phyloP scores from a whole-genome alignment of 2,329 filamentous ascomycete species.

The Fusarium domesticum region DNA sequence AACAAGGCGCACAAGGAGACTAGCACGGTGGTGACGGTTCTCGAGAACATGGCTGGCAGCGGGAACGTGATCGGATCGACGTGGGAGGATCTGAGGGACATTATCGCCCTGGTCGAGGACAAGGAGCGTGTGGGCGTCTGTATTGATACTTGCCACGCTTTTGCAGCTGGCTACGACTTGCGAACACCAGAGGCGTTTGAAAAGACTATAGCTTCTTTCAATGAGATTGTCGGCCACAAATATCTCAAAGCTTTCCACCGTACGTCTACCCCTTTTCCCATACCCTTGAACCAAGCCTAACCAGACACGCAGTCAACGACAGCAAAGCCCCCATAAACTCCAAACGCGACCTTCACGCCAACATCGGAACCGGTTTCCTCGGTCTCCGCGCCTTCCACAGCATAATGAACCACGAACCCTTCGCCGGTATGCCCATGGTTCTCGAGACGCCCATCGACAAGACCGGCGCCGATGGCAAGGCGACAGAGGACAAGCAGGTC shows the following conservation, averaged over 20 bases:
- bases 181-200: constrained; percentile 71
- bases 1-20: constrained; percentile 80
- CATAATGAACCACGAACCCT: constrained; percentile 76
- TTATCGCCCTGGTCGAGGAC: constrained; percentile 76
- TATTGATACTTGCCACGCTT: constrained; percentile 94
- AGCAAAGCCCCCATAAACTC: constrained; percentile 85
- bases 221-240: constrained; percentile 68
- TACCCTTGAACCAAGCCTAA: constrained; percentile 1
- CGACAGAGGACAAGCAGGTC: constrained; percentile 72
- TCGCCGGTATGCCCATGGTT: constrained; percentile 82
- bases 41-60: constrained; percentile 93
- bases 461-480: constrained; percentile 62
- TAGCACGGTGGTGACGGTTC: constrained; percentile 70
- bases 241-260: constrained; percentile 82
- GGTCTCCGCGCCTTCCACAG: constrained; percentile 88
- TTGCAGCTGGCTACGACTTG: constrained; percentile 90
- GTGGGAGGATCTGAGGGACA: constrained; percentile 82
- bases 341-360: constrained; percentile 86
- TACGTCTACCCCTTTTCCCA: constrained; percentile 22
- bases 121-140: constrained; percentile 88
- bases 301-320: constrained; percentile 70
- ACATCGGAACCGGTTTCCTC: constrained; percentile 92
- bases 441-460: constrained; percentile 92
- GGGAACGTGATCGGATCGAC: constrained; percentile 83
- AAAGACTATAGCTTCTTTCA: constrained; percentile 71